These are phyloP conservation scores for Cyberlindnera bimundalis DNA, from an alignment of 805 yeast genomes.

Conservation along the genomic window DNA sequence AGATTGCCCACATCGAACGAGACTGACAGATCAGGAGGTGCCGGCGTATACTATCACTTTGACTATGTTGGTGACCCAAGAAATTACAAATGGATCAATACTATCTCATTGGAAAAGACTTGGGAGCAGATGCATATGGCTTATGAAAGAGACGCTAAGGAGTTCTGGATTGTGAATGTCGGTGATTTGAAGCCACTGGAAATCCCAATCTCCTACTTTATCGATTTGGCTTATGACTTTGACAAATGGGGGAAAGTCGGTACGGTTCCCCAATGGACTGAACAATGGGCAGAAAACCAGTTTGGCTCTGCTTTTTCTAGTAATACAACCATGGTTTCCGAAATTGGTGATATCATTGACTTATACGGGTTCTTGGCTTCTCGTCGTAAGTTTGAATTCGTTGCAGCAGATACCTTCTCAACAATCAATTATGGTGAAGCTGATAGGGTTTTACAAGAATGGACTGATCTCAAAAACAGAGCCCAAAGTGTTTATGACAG, in stretches of 20 bases:
- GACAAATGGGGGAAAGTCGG: constrained; percentile 10
- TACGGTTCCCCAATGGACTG: constrained; percentile 8
- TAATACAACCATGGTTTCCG: constrained; percentile 1
- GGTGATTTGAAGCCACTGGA: constrained; percentile 15
- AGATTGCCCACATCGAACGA: constrained; percentile 13
- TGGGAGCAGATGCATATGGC: constrained; percentile 18
- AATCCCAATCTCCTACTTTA: constrained; percentile 14
- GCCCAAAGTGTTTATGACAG: constrained; percentile 10
- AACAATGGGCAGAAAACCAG: constrained; percentile 7
- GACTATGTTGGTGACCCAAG: constrained; percentile 18
- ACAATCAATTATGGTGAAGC: constrained; percentile 12
- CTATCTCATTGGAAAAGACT: constrained; percentile 13
- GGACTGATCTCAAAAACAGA: constrained; percentile 8
- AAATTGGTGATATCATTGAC: constrained; percentile 12
- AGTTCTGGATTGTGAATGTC: constrained; percentile 16
- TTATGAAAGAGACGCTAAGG: constrained; percentile 10
- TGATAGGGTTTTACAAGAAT: constrained; percentile 6
- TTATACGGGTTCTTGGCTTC: constrained; percentile 13
- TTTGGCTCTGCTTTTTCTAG: constrained; percentile 2
- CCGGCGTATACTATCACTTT: constrained; percentile 17
- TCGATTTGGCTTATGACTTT: constrained; percentile 14
- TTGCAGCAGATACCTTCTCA: constrained; percentile 8
- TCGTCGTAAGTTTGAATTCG: constrained; percentile 14
- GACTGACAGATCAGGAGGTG: constrained; percentile 13
- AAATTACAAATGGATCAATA: constrained; percentile 16